Conservation (phyloP, 192 early-diverging fungal genomes). For the Kickxella alabastrina region DNA sequence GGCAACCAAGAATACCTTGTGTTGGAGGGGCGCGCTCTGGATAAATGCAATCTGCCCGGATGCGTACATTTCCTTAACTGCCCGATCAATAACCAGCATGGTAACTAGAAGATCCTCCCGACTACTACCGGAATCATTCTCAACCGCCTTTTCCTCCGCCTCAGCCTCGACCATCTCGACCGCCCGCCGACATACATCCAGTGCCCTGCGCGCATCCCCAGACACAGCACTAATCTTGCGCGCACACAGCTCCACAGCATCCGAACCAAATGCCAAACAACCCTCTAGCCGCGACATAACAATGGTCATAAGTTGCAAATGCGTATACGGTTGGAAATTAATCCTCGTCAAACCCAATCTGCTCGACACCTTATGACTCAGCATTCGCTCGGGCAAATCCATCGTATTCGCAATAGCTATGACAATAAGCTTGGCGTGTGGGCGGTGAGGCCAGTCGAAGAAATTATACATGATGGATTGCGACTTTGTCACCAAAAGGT, state of each 20-base stretch:
- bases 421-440: conserved; percentile 80
- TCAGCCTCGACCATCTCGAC: conserved; percentile 66
- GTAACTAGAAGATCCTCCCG: conserved; percentile 36
- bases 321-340: conserved; percentile 89
- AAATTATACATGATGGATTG: conserved; percentile 97
- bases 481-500: conserved; percentile 86
- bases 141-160: conserved; percentile 1
- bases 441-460: conserved; percentile 93
- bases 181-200: conserved; percentile 87
- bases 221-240: conserved; percentile 94
- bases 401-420: conserved; percentile 98
- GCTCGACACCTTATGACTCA: conserved; percentile 85
- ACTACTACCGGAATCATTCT: too few relatives aligned
- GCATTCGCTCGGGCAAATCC: conserved; percentile 92
- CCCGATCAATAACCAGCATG: conserved; percentile 68
- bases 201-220: conserved; percentile 90
- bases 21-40: conserved; percentile 68
- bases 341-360: conserved; percentile 85
- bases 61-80: conserved; percentile 82
- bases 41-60: conserved; percentile 74
- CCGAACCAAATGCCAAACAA: conserved; percentile 65
- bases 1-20: conserved; percentile 80
- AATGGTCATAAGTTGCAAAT: conserved; percentile 81
- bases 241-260: conserved; percentile 92
- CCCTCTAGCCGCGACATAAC: conserved; percentile 76